Evolutionary conservation across 495 filamentous ascomycete genomes (phyloP).

Genomic region (Sordaria brevicollis): DNA sequence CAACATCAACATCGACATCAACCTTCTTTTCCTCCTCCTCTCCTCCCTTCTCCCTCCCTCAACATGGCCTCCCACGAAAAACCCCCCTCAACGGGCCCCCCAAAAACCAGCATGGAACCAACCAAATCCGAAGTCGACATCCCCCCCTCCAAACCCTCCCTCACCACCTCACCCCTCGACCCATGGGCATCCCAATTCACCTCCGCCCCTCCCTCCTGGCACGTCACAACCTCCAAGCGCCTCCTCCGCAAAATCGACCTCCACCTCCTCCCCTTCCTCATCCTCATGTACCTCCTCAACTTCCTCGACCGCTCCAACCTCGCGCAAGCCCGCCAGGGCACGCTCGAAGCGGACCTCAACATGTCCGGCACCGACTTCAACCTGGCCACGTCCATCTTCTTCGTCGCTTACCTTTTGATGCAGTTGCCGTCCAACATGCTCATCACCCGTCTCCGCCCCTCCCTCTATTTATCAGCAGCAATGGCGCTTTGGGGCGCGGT

Average conservation of each 20-base stretch:
- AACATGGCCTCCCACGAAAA: background rate
- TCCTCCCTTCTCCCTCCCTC: background rate
- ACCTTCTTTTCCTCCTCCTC: background rate
- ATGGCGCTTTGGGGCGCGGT: conserved; percentile 56
- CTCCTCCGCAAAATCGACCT: conserved; percentile 31
- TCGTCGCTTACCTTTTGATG: conserved; percentile 46
- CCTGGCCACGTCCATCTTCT: conserved; percentile 46
- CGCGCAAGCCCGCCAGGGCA: conserved; percentile 31
- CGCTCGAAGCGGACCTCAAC: conserved; percentile 33
- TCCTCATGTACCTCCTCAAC: conserved; percentile 35
- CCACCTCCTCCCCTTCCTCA: conserved; percentile 31
- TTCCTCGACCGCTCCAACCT: conserved; percentile 38
- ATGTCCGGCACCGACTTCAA: conserved; percentile 42
- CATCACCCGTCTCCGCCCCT: conserved; percentile 36
- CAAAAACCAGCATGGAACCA: background rate
- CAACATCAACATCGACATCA: background rate
- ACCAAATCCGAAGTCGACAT: background rate
- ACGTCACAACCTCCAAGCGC: conserved; percentile 9
- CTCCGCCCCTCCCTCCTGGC: conserved; percentile 2
- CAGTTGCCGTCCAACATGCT: conserved; percentile 48
- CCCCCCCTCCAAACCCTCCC: background rate
- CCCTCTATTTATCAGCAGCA: conserved; percentile 41
- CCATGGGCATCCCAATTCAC: background rate
- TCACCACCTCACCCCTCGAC: background rate
- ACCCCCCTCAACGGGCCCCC: background rate